These are phyloP conservation scores for Fusarium sororula DNA, from an alignment of 2,329 filamentous ascomycete species.

Conservation along the genomic window DNA sequence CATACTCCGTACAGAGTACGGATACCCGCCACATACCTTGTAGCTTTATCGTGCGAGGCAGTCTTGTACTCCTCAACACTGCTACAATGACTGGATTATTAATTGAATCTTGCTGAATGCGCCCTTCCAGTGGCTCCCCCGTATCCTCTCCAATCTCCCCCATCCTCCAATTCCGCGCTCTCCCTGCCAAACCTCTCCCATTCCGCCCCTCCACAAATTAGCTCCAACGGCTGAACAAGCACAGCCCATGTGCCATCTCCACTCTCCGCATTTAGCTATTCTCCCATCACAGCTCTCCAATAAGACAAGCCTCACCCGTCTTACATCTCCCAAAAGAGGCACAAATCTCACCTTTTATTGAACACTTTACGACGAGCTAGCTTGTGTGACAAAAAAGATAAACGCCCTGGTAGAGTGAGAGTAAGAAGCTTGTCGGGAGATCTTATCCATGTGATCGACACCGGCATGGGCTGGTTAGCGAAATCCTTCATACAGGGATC, in stretches of 20 bases:
- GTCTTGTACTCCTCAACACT: background rate
- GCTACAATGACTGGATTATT: background rate
- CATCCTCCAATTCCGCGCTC: conserved; percentile 10
- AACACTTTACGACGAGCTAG: background rate
- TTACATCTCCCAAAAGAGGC: background rate
- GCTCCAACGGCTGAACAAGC: conserved; percentile 23
- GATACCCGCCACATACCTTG: background rate
- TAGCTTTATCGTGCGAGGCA: background rate
- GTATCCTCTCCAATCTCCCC: background rate
- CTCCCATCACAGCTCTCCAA: background rate
- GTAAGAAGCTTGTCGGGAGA: background rate
- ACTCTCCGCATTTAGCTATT: conserved; percentile 20
- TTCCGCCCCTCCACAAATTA: conserved; percentile 24
- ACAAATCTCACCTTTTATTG: background rate
- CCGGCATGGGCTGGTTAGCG: background rate
- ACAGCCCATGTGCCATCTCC: conserved; percentile 13
- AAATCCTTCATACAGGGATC: conserved; percentile 18
- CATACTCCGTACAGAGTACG: background rate
- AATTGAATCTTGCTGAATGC: background rate
- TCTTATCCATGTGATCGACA: conserved; percentile 13
- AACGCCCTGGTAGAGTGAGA: background rate
- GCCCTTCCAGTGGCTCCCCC: background rate
- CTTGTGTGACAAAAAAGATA: background rate
- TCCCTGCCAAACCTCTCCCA: background rate
- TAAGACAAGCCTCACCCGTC: background rate